Base-by-base conservation (phyloP, 345 rosid species). In the Heritiera littoralis region DNA sequence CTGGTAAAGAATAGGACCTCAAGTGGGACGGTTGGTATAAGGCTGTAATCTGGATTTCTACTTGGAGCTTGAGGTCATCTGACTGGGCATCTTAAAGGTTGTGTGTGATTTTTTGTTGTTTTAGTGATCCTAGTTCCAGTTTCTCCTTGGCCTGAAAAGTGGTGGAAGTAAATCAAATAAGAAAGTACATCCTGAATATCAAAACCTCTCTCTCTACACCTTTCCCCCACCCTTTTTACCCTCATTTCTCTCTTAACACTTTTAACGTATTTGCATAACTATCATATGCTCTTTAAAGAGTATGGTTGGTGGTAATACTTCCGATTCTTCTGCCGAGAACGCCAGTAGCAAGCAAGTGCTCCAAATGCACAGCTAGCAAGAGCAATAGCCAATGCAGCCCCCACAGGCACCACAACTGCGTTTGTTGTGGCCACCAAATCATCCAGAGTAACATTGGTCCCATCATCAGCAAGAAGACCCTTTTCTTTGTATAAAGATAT, bases 311-410 rank as follows among this genome's bases (percentile, higher is more conserved):
- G 92, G 88, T 85, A 85, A 88, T 92, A 92, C 98, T 94, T 96
- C 84, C 94, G 91, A 84, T 87, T 96, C 91, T 96, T 96, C 92
- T 94, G 98, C 80, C 83, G 97, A 8, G 92, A 89, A 28, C 98
- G 93, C 98, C 99, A 96, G 91, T 92, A 96, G 85, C 98, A 96
- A 4, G 99, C 94, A 1, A 96, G 95, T 1, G 94, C 99, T 77
- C 99, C 98, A 46, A 96, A 94, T 45, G 94, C 98, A 81, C 98
- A 92, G 90, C 99, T 96, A 58, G 98, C 98, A 49, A 96, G 85
- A 43, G 98, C 98, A 78, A 96, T 92, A 8, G 99, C 99, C 86
- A 96, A 85, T 28, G 99, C 99, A 71, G 99, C 98, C 68, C 98
- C 99, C 20, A 92, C 84, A 4, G 98, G 99, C 78, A 94, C 98